Base-by-base conservation (phyloP, 2,329 filamentous ascomycete genomes). In the Pseudogymnoascus sp. region DNA sequence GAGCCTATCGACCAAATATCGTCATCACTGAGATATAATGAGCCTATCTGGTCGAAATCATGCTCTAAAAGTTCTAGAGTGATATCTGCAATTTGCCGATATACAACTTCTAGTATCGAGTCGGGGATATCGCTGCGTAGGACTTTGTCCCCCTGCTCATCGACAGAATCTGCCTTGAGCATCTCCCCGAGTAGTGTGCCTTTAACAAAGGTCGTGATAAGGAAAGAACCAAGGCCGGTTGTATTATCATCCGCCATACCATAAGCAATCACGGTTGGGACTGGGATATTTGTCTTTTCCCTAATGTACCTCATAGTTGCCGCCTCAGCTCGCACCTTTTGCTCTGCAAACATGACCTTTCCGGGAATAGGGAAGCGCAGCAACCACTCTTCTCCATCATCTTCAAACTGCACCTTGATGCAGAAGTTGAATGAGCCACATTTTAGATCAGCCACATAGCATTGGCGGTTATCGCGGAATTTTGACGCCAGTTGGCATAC, bases 121-220 rank as follows among this genome's bases (percentile, higher is more conserved):
- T 64, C 60, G 18, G 41, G 45, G 52, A 62, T 62, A 55, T 64
- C 60, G 38, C 16, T 71, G 64, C 77, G 67, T 28, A 78, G 66
- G 59, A 74, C 61, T 45, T 63, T 59, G 12, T 75, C 70, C 18
- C 71, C 60, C 49, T 59, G 52, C 11, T 62, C 45, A 16, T 65
- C 63, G 0, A 18, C 3, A 8, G 38, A 18, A 16, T 16, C 7
- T 11, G 7, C 69, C 68, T 12, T 77, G 69, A 21, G 40, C 2
- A 49, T 21, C 38, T 43, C 61, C 60, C 45, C 61, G 8, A 62
- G 35, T 38, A 45, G 33, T 35, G 45, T 52, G 25, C 60, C 63
- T 55, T 60, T 28, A 18, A 64, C 60, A 62, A 62, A 64, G 16
- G 59, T 60, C 23, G 52, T 64, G 18, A 64, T 64, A 16, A 64